Conservation (phyloP, 2,329 filamentous ascomycete species). For the Graphiopsis chlorocephala region DNA sequence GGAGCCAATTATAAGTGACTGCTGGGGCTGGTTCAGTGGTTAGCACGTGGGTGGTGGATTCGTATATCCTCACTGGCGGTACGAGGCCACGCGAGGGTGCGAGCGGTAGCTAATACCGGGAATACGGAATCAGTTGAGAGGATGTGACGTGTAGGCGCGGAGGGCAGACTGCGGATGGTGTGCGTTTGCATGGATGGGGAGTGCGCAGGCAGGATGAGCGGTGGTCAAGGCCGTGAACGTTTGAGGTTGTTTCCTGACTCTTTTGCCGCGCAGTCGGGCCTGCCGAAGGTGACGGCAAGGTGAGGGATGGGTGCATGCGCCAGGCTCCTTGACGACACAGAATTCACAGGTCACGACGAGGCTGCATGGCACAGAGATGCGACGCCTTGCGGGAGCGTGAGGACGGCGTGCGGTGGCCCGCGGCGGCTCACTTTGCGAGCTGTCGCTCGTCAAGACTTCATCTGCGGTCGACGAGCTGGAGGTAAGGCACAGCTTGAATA, state of each 20-base stretch:
- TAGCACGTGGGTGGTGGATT: not conserved
- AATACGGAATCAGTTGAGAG: not conserved
- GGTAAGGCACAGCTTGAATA: not conserved
- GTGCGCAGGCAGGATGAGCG: not conserved
- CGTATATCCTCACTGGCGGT: not conserved
- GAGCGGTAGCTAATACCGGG: not conserved
- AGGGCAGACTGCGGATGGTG: slow-evolving; percentile 3
- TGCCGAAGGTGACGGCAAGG: not conserved
- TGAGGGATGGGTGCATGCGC: not conserved
- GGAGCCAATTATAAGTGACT: slow-evolving; percentile 2
- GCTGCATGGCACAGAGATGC: not conserved
- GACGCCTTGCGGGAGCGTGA: not conserved
- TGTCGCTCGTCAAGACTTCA: not conserved
- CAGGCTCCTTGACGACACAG: not conserved
- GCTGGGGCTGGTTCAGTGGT: not conserved
- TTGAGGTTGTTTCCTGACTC: not conserved
- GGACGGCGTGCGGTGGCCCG: not conserved
- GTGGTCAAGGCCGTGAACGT: not conserved
- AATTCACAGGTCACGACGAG: not conserved
- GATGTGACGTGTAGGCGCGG: slow-evolving; percentile 10
- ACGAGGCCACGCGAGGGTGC: not conserved
- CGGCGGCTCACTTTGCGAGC: not conserved
- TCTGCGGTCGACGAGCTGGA: not conserved
- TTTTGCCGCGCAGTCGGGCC: not conserved
- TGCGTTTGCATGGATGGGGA: not conserved